A percentile compares a stretch with the other conserved stretches of the same genome.
Conservation (phyloP, 495 filamentous ascomycete species). For the Pyrenopolyporus hunteri region DNA sequence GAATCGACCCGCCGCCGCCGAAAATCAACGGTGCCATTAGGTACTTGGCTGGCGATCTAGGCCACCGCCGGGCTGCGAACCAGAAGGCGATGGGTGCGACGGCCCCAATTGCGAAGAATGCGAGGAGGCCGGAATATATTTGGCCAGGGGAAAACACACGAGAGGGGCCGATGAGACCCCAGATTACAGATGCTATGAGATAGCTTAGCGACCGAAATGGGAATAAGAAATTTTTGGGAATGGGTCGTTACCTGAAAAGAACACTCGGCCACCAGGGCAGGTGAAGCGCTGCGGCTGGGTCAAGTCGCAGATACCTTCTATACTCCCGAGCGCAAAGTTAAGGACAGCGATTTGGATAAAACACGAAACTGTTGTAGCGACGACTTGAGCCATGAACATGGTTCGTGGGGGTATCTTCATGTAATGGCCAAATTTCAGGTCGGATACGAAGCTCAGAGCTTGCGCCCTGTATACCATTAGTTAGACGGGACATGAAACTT, state of each 20-base stretch:
- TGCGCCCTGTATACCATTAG: conserved; percentile 46
- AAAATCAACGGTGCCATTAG: conserved; percentile 72
- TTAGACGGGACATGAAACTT: background rate
- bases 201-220: background rate
- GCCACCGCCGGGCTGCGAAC: conserved; percentile 59
- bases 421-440: conserved; percentile 70
- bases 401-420: conserved; percentile 73
- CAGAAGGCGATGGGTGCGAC: conserved; percentile 63
- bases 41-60: conserved; percentile 58
- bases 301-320: conserved; percentile 65
- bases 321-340: conserved; percentile 67
- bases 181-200: conserved; percentile 63
- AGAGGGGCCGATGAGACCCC: conserved; percentile 70
- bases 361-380: conserved; percentile 69
- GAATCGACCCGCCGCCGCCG: conserved; percentile 67
- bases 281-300: conserved; percentile 68
- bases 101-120: conserved; percentile 69
- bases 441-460: conserved; percentile 59
- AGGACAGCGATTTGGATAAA: conserved; percentile 70
- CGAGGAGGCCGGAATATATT: conserved; percentile 68
- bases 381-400: conserved; percentile 71
- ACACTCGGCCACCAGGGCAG: conserved; percentile 70
- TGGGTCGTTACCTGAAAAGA: conserved; percentile 61
- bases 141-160: conserved; percentile 72
- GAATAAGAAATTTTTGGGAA: background rate